These are phyloP conservation scores for Pichia ethanolica DNA, from an alignment of 805 yeast species.

Conservation along the genomic window DNA sequence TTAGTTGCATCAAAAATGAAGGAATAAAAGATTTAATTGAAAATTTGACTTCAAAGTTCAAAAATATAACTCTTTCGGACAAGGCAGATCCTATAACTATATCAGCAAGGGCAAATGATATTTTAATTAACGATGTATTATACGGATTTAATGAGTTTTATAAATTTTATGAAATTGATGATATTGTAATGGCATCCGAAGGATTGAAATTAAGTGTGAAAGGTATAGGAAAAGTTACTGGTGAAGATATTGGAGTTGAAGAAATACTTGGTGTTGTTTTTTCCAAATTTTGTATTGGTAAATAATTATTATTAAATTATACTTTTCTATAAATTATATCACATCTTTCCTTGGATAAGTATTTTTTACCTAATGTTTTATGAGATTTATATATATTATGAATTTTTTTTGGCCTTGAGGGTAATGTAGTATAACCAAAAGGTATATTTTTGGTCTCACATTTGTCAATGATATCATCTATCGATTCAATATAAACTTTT, in stretches of 20 bases:
- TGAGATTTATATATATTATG: not conserved
- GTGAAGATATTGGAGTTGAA: slow-evolving; percentile 80
- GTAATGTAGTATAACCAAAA: not conserved
- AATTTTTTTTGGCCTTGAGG: not conserved
- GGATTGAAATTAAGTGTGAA: slow-evolving; percentile 65
- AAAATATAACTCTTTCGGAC: slow-evolving; percentile 40
- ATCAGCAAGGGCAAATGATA: slow-evolving; percentile 69
- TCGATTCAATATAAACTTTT: not conserved
- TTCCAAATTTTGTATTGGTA: slow-evolving; percentile 90
- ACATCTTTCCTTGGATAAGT: too few species aligned
- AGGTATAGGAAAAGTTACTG: slow-evolving; percentile 90
- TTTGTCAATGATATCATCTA: not conserved
- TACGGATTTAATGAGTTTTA: slow-evolving; percentile 65
- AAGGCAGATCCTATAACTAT: slow-evolving; percentile 60
- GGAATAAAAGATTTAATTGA: slow-evolving; percentile 49
- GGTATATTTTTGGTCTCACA: not conserved
- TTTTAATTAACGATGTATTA: slow-evolving; percentile 67
- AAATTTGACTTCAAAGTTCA: slow-evolving; percentile 39
- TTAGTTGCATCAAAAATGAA: slow-evolving; percentile 51
- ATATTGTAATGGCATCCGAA: slow-evolving; percentile 76
- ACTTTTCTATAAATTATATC: too few species aligned
- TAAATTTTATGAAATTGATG: slow-evolving; percentile 43
- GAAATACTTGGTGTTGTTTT: slow-evolving; percentile 89
- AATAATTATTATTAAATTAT: slow-evolving; percentile 30
- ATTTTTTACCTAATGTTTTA: too few species aligned